Evolutionary conservation across 2,329 filamentous ascomycete species (phyloP), one percentile per base, ranked within the genome.

Genomic region (Botrytis fabae): DNA sequence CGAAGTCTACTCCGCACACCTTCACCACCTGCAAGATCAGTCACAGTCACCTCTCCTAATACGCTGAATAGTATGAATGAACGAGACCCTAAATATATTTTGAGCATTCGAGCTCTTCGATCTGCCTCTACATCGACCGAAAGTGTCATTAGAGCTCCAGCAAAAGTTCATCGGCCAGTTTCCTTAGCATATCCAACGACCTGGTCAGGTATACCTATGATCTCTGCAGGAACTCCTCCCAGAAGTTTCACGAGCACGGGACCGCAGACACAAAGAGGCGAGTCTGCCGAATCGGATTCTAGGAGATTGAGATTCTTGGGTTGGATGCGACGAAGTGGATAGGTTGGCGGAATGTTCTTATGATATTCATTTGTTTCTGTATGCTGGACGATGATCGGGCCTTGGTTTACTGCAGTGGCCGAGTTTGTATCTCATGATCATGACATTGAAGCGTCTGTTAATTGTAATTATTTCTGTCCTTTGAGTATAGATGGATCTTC

Each of bases 31-130:
- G 16, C 71, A n/a, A 22, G 38, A 42, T 10, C 40, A 59, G 38
- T 57, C 59, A 32, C 69, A 61, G 72, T 28, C 18, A 46, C 62
- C 16, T 74, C 76, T 5, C 77, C 76, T 48, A 75, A 78, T 32
- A 74, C 75, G 9, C 71, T 77, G 61, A 78, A 78, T 38, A 68
- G 66, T 25, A 57, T 76, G 57, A 78, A 78, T 32, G 77, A 78
- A 59, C 71, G 71, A 48, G 77, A 78, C 72, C 77, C 77, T 7
- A 75, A 75, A 42, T 78, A 75, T 40, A 59, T 76, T 12, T 59
- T 73, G 7, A 75, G 75, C 2, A 48, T 78, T n/a, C 60, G 74
- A 35, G 76, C 74, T 20, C 70, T 78, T 62, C 70, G 42, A n/a
- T 72, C 62, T 16, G 62, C 51, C 18, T 72, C 62, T 22, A 57